Base-by-base conservation (phyloP, 1,284 basidiomycete species). In the Polyporus tsugae region DNA sequence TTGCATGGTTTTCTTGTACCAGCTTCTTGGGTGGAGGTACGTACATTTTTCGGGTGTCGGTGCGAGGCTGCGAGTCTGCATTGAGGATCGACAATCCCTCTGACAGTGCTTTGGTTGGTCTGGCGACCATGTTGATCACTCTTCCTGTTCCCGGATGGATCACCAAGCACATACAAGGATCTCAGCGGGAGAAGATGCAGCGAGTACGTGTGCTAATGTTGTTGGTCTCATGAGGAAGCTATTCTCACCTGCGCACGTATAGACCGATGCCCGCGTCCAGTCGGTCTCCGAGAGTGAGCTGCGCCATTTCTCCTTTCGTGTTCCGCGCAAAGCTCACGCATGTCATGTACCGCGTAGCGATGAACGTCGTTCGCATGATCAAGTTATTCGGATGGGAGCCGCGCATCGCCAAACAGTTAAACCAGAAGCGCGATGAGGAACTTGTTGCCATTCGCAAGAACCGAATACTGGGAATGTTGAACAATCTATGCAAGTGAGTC, bases 401-500 rank as follows among this genome's bases (percentile, higher is more conserved):
- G 11, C 81, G 82, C 69, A 82, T 86, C 66, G 80, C 82, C 61
- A 77, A 79, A 10, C 79, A 83, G 52, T 74, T 88, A n/a, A 78
- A 80, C 3, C 80, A 80, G 65, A 86, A 85, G 81, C 80, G 87
- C 38, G 86, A 89, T 64, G 82, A 83, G 5, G 91, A 93, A 78
- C 78, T 93, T 15, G 70, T 72, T 0, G 84, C 80, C 74, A 74
- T 88, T 38, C 83, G 80, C 77, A 85, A 80, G 60, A 64, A 52
- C 65, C 68, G 72, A 41, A 41, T 70, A 35, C 63, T 71, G 17
- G 60, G 60, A 1, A 33, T 73, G n/a, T 58, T 58, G 11, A 63
- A 64, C 36, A 63, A 64, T 17, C 42, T 68, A 11, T 62, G 58
- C 62, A 72, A 74, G 73, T 74, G 41, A 52, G 61, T 19, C 35